Conservation (phyloP, 2,329 filamentous ascomycete species). For the Verticillium nonalfalfae region DNA sequence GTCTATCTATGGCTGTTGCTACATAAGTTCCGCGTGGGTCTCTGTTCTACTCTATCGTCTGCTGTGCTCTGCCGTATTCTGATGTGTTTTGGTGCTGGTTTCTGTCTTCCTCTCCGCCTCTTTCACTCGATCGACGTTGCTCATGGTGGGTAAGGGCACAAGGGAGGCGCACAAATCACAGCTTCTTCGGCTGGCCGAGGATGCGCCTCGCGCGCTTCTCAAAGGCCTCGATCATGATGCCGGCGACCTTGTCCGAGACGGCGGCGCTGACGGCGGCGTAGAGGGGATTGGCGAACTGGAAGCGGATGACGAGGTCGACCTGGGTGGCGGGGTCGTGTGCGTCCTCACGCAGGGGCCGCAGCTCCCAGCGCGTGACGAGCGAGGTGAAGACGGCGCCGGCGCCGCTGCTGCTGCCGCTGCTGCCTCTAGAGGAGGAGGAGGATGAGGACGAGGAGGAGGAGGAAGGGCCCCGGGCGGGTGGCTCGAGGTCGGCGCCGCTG, state of each 20-base stretch:
- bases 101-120: too few relatives aligned
- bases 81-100: too few relatives aligned
- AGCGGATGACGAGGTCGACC: constrained; percentile 71
- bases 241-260: constrained; percentile 77
- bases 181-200: constrained; percentile 21
- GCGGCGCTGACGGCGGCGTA: constrained; percentile 77
- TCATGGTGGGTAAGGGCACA: too few relatives aligned
- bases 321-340: constrained; percentile 43
- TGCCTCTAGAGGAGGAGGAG: neutral
- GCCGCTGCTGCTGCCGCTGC: constrained; percentile 4
- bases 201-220: constrained; percentile 68
- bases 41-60: neutral
- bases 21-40: neutral
- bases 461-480: constrained; percentile 12
- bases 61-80: neutral
- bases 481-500: constrained; percentile 49
- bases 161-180: neutral
- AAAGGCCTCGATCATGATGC: constrained; percentile 89
- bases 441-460: constrained; percentile 1
- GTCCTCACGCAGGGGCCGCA: constrained; percentile 36
- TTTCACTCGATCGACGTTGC: too few relatives aligned
- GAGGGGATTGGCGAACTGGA: constrained; percentile 82
- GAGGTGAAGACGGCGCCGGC: constrained; percentile 55
- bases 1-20: neutral
- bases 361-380: constrained; percentile 64